Evolutionary conservation across 495 filamentous ascomycete species (phyloP), one percentile per base, ranked within the genome.

Genomic region (Hyaloscypha bicolor): DNA sequence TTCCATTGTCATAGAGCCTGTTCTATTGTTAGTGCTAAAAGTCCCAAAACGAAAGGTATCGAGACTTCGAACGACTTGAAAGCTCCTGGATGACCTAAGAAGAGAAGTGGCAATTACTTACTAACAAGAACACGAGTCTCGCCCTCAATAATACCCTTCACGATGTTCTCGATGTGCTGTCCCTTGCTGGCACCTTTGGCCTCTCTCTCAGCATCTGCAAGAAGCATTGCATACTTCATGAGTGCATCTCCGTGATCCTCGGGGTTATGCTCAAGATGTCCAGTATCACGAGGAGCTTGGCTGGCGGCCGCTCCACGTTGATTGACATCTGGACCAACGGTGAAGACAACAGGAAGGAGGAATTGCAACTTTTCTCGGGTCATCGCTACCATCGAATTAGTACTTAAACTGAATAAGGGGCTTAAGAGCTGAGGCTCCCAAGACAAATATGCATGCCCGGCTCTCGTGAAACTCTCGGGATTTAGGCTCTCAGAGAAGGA

Each of bases 131-230:
- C 88, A 56, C 91, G 84, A 9, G 90, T 92, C 75, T 95, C 92
- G 59, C 92, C 92, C 76, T 94, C 91, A 72, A 95, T 94, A 76
- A 95, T 92, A 64, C 92, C 92, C 78, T 91, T 93, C 68, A 94
- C 90, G 64, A 94, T 95, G 73, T 91, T 88, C 75, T 93, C 90
- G 37, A 93, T 88, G 76, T 93, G 90, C 37, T 75, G 72, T 66
- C 76, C 35, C 69, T 72, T 72, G 5, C 67, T 62, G 9, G 61
- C 42, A 51, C 62, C 39, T 16, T 57, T 56, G 2, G 9, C 6
- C 4, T 60, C 56, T 9, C 77, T 77, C 3, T 83, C 82, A 1
- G 79, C 81, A 60, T 87, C 90, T 22, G 91, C 90, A 8, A 94
- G 80, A 9, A 93, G 81, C 73, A 88, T 87, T 63, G 92, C 92